Base-by-base conservation (phyloP, 2,329 filamentous ascomycete genomes). In the Chaetomium sp. region DNA sequence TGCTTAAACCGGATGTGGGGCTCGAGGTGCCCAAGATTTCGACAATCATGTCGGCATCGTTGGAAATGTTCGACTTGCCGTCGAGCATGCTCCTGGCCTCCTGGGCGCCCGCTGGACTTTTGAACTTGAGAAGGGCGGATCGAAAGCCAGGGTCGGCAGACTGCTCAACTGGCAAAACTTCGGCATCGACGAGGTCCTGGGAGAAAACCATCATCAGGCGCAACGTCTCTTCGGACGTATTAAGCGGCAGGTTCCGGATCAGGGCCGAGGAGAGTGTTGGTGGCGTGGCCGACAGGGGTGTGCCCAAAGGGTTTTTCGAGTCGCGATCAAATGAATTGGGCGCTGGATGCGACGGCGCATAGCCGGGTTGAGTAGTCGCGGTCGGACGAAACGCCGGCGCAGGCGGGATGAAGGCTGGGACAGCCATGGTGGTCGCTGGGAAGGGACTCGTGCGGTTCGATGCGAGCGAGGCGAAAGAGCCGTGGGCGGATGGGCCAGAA, bases 121-220 rank as follows among this genome's bases (percentile, higher is more conserved):
- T 77, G 66, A 85, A 84, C 57, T 69, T 74, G 53, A 84, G 65
- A 36, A 83, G 63, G 32, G 80, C 81, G 1, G 78, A 77, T 49
- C 73, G 73, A 59, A 76, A 79, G 27, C 75, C 75, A 3, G 70
- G 63, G 59, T 84, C 79, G 38, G 76, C 72, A 5, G 77, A 76
- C 54, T 74, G 70, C 32, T 82, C 76, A 32, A 70, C 59, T 1
- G 78, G 70, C 4, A 84, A 68, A 33, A 84, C 68, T 61, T 82
- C 75, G 14, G 79, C 72, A 45, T 74, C 72, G 40, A 74, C 66
- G 10, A 82, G 69, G 40, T 84, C 80, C 61, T 83, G 74, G 51
- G 79, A 81, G 69, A 80, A 84, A 43, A 82, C 72, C 37, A 81
- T 72, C 80, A 85, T 84, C 35, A 80, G 68, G 47, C 76, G 73